Conservation (phyloP, 495 filamentous ascomycete genomes). For the Penicillium canariense region DNA sequence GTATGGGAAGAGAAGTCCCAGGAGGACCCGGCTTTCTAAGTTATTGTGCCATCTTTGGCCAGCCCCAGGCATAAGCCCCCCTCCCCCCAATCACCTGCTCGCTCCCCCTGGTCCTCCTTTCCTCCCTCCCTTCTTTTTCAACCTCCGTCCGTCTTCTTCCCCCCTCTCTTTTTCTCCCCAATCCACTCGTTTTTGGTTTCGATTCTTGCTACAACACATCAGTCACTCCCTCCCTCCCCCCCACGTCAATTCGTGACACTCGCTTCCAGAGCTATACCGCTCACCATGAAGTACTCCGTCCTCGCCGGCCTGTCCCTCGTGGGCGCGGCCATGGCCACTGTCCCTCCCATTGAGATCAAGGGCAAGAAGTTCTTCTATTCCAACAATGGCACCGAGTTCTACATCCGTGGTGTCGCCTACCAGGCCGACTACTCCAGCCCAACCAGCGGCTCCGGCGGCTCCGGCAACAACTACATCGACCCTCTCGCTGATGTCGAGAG, state of each 20-base stretch:
- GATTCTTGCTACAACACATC: constrained; percentile 5
- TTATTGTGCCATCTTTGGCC: neutral
- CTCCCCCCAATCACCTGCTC: neutral
- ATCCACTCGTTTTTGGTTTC: constrained; percentile 9
- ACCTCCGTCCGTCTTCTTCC: constrained; percentile 8
- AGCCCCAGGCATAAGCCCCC: neutral
- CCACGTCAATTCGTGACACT: constrained; percentile 4
- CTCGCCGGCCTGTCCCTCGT: constrained; percentile 50
- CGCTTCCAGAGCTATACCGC: constrained; percentile 9
- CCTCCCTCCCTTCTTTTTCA: constrained; percentile 18
- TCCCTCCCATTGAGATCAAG: constrained; percentile 66
- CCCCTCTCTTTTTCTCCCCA: constrained; percentile 2
- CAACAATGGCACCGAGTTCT: constrained; percentile 79
- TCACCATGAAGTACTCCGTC: constrained; percentile 47
- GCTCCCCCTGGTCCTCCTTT: constrained; percentile 8
- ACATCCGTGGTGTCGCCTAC: constrained; percentile 89
- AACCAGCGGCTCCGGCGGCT: constrained; percentile 36
- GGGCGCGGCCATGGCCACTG: constrained; percentile 54
- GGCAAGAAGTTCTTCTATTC: constrained; percentile 68
- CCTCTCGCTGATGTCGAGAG: constrained; percentile 68
- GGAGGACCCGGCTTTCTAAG: neutral
- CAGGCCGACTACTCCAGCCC: constrained; percentile 56
- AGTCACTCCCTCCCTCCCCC: constrained; percentile 19
- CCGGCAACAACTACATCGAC: constrained; percentile 49
- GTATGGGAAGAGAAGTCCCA: constrained; percentile 1